A percentile compares a stretch with the other conserved stretches of the same genome.
Conservation (phyloP, 495 filamentous ascomycete genomes). For the Cercophora scortea region DNA sequence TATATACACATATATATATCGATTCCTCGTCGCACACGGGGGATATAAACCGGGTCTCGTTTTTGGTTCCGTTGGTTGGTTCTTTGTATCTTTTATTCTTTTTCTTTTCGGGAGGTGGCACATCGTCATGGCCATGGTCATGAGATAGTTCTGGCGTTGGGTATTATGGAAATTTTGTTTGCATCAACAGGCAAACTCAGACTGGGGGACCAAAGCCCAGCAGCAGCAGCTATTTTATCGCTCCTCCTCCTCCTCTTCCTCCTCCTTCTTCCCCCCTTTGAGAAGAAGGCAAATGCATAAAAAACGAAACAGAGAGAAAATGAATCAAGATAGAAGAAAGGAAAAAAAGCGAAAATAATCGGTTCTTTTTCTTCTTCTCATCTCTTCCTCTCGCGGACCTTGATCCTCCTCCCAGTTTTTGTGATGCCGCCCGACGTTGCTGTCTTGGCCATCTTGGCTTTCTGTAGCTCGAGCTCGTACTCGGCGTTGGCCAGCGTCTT, state of each 20-base stretch:
- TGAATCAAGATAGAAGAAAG: neutral
- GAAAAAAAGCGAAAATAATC: too few relatives aligned
- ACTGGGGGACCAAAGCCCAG: too few relatives aligned
- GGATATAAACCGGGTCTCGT: too few relatives aligned
- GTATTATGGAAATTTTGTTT: too few relatives aligned
- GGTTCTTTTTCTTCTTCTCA: conserved; percentile 33
- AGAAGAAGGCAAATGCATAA: neutral
- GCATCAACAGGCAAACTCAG: too few relatives aligned
- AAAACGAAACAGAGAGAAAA: neutral
- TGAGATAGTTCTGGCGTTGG: neutral
- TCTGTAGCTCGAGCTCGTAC: conserved; percentile 62
- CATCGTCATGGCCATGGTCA: conserved; percentile 2
- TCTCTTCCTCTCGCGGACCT: conserved; percentile 73
- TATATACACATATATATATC: too few relatives aligned
- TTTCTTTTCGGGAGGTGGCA: neutral
- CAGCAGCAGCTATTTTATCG: too few relatives aligned
- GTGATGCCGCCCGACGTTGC: conserved; percentile 66
- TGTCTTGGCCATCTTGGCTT: conserved; percentile 60
- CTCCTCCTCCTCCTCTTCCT: neutral
- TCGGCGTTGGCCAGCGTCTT: conserved; percentile 64
- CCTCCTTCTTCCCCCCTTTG: neutral
- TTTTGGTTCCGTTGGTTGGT: too few relatives aligned
- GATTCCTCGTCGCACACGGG: too few relatives aligned
- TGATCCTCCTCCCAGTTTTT: conserved; percentile 75
- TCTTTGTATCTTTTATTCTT: neutral